Conservation (phyloP, 2,329 filamentous ascomycete species). For the Sporothrix brasiliensis region DNA sequence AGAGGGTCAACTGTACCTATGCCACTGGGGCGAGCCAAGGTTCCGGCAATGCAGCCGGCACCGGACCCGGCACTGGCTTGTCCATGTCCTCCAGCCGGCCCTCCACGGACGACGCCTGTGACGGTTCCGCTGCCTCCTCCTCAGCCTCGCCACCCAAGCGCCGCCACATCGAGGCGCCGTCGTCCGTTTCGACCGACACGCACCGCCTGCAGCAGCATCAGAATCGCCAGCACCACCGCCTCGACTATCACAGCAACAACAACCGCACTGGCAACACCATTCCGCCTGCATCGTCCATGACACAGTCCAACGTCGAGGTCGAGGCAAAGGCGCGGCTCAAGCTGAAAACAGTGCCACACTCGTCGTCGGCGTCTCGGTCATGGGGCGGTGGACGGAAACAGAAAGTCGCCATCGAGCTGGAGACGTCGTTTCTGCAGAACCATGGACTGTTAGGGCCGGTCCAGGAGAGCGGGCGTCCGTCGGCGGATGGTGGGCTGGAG, state of each 20-base stretch:
- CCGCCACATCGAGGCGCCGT: slow-evolving; percentile 9
- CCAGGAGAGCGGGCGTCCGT: not conserved
- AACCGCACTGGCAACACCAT: not conserved
- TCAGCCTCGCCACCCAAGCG: slow-evolving; percentile 28
- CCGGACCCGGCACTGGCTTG: not conserved
- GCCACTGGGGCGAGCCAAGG: not conserved
- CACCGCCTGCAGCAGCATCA: not conserved
- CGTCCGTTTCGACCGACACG: not conserved
- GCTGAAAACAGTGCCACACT: not conserved
- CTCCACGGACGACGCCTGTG: not conserved
- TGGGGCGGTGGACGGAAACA: slow-evolving; percentile 33
- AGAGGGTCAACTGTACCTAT: slow-evolving; percentile 52
- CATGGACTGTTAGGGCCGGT: not conserved
- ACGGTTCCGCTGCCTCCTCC: not conserved
- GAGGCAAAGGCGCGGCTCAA: slow-evolving; percentile 31
- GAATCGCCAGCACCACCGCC: not conserved
- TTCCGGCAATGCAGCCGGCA: not conserved
- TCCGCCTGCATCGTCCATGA: not conserved
- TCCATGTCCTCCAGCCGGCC: not conserved
- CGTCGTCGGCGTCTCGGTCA: not conserved
- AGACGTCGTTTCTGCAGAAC: slow-evolving; percentile 19
- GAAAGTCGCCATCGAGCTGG: not conserved
- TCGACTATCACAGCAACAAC: not conserved
- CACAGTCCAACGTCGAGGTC: not conserved
- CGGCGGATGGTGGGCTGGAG: slow-evolving; percentile 40